Evolutionary conservation across 495 filamentous ascomycete genomes (phyloP).

Genomic region (Glutinoglossum americanum): DNA sequence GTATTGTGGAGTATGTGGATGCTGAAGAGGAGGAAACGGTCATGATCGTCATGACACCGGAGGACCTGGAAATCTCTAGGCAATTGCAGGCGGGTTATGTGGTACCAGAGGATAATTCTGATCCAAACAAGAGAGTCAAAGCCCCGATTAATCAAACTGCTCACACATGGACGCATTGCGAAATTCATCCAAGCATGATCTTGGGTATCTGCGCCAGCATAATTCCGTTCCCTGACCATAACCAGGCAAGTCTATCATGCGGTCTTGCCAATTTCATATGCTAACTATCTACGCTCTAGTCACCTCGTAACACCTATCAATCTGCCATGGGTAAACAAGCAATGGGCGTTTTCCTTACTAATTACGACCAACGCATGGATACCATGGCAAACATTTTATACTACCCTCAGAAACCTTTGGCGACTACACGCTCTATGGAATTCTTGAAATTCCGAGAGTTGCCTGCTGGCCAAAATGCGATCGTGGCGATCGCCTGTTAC

Average conservation of each 20-base stretch:
- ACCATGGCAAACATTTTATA: slow-evolving; percentile 99
- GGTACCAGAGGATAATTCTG: slow-evolving; percentile 33
- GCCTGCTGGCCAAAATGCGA: slow-evolving; percentile 92
- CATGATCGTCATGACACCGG: slow-evolving; percentile 98
- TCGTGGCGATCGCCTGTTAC: slow-evolving; percentile 92
- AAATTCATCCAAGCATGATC: slow-evolving; percentile 99
- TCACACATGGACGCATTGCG: slow-evolving; percentile 88
- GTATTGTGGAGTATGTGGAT: slow-evolving; percentile 85
- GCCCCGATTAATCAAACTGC: slow-evolving; percentile 62
- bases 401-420: slow-evolving; percentile 94
- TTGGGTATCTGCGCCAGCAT: slow-evolving; percentile 94
- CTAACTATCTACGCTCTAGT: slow-evolving; percentile 23
- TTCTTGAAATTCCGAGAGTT: slow-evolving; percentile 94
- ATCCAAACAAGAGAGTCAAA: slow-evolving; percentile 63
- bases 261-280: not conserved
- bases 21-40: slow-evolving; percentile 95
- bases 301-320: slow-evolving; percentile 95
- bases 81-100: slow-evolving; percentile 44
- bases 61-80: slow-evolving; percentile 59
- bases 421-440: slow-evolving; percentile 94
- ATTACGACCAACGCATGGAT: slow-evolving; percentile 89
- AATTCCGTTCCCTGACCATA: slow-evolving; percentile 98
- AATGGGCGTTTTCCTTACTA: slow-evolving; percentile 97
- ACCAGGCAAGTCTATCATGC: slow-evolving; percentile 34
- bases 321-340: slow-evolving; percentile 99